phyloP scores from a whole-genome alignment of 2,329 filamentous ascomycete genomes.

The Madurella fahalii region DNA sequence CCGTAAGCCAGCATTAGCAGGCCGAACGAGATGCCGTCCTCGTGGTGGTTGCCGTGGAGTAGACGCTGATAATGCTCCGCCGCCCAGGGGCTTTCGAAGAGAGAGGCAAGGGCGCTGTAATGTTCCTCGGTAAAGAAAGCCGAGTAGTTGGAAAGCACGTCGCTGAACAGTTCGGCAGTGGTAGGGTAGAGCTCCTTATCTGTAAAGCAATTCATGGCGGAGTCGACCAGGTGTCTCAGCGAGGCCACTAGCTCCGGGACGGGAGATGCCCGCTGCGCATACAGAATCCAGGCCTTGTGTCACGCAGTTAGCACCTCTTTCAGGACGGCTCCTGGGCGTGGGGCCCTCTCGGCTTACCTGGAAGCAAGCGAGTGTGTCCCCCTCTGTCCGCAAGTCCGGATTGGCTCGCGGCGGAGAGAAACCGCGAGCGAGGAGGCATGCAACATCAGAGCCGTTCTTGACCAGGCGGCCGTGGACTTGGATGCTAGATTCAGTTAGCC shows the following conservation, averaged over 20 bases:
- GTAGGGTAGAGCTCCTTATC: conserved; percentile 55
- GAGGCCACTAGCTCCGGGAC: conserved; percentile 54
- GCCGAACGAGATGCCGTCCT: conserved; percentile 62
- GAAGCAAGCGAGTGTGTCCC: conserved; percentile 57
- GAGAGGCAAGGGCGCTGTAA: conserved; percentile 51
- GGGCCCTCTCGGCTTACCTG: conserved; percentile 46
- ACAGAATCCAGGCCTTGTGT: conserved; percentile 65
- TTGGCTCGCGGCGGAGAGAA: conserved; percentile 30
- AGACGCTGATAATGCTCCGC: conserved; percentile 52
- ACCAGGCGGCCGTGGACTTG: conserved; percentile 39
- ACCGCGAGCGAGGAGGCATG: conserved; percentile 38
- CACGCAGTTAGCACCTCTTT: conserved; percentile 12
- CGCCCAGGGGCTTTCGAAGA: conserved; percentile 60
- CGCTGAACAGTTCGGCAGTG: conserved; percentile 61
- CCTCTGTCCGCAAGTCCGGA: conserved; percentile 35
- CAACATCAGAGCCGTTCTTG: conserved; percentile 39
- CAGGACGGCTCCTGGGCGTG: background rate
- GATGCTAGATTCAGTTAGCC: conserved; percentile 28
- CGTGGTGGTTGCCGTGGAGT: conserved; percentile 57
- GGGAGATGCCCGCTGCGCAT: conserved; percentile 62
- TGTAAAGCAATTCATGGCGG: conserved; percentile 57
- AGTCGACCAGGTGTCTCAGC: conserved; percentile 56
- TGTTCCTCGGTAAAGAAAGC: conserved; percentile 58
- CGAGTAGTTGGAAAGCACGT: conserved; percentile 61
- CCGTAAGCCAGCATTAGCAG: conserved; percentile 65